A percentile compares a stretch with the other conserved stretches of the same genome.
These are phyloP conservation scores for Lentinula detonsa DNA, from an alignment of 768 basidiomycete genomes.

Conservation along the genomic window DNA sequence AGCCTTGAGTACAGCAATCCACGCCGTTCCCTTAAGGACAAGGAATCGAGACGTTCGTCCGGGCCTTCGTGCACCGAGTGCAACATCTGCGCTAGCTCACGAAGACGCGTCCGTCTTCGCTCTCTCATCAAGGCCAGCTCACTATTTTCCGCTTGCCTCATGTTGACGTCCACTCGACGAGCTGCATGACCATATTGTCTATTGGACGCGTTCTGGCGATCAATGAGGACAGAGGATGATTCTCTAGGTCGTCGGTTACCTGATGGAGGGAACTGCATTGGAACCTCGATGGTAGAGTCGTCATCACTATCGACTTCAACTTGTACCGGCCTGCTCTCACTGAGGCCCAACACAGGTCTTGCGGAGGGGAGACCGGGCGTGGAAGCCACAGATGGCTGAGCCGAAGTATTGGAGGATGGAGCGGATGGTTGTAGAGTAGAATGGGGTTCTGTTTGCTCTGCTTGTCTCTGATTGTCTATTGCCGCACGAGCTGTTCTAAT, in stretches of 20 bases:
- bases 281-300: background rate
- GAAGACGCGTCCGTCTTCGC: background rate
- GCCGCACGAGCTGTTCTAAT: background rate
- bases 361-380: background rate
- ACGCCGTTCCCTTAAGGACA: background rate
- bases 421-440: background rate
- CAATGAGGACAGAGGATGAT: background rate
- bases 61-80: background rate
- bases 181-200: background rate
- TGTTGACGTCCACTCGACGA: background rate
- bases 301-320: background rate
- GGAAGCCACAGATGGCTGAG: background rate
- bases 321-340: background rate
- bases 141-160: background rate
- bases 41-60: background rate
- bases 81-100: background rate
- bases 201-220: background rate
- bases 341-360: background rate
- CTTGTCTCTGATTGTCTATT: background rate
- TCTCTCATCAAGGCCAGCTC: background rate
- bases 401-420: background rate
- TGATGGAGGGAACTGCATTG: background rate
- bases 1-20: background rate
- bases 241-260: background rate
- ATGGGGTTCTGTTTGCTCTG: background rate